Evolutionary conservation across 129 eudicot species (phyloP).

Genomic region (Solidago caesia): DNA sequence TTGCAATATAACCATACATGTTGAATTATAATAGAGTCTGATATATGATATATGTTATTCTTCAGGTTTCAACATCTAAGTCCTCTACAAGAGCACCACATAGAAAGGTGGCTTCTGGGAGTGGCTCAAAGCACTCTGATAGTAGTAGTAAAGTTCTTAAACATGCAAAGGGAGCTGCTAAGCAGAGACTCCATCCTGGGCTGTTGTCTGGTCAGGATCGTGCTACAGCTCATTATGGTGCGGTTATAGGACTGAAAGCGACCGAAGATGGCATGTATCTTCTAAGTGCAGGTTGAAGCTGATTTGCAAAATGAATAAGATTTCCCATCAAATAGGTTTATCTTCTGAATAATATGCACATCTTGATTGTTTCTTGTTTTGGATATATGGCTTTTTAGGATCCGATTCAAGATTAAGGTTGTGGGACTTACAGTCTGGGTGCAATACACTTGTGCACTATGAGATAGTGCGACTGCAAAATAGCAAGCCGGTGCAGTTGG

Average conservation of each 20-base stretch:
- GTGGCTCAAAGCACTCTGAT: constrained; percentile 51
- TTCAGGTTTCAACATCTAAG: constrained; percentile 54
- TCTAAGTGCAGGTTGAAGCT: constrained; percentile 83
- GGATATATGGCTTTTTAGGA: constrained; percentile 43
- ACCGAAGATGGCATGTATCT: constrained; percentile 95
- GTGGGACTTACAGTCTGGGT: constrained; percentile 95
- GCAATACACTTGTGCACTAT: constrained; percentile 92
- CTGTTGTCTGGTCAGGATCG: constrained; percentile 85
- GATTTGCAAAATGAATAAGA: constrained; percentile 14
- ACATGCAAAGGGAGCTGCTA: constrained; percentile 58
- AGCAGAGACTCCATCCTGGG: constrained; percentile 94
- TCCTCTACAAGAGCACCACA: constrained; percentile 53
- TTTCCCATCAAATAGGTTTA: constrained; percentile 24
- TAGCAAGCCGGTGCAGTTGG: constrained; percentile 73
- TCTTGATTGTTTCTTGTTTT: constrained; percentile 7
- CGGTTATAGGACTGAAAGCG: constrained; percentile 69
- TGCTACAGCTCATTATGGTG: constrained; percentile 95
- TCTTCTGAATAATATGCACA: background rate
- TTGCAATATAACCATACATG: constrained; percentile 18
- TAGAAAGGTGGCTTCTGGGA: constrained; percentile 48
- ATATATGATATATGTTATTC: constrained; percentile 15
- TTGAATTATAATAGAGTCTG: constrained; percentile 3
- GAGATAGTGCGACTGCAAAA: constrained; percentile 80
- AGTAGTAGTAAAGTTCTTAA: constrained; percentile 35
- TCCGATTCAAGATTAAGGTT: constrained; percentile 94